phyloP scores from a whole-genome alignment of 257 asterid genomes.

The Cordia subcordata region DNA sequence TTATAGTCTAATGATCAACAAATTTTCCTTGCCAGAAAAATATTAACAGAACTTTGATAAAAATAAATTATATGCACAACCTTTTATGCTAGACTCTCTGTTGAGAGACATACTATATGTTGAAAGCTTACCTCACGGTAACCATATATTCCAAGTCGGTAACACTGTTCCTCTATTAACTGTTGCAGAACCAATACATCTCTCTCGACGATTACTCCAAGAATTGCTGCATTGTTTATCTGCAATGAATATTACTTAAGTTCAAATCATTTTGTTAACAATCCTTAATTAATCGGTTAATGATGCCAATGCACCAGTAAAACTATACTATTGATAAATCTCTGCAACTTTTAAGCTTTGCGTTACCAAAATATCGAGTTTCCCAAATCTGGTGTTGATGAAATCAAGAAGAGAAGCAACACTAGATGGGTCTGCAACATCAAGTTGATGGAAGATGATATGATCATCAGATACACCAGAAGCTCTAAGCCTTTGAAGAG shows the following conservation, averaged over 20 bases:
- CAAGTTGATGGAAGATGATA: slow-evolving; percentile 52
- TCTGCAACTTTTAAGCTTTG: no score
- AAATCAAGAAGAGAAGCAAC: slow-evolving; percentile 37
- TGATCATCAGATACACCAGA: slow-evolving; percentile 14
- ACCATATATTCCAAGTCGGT: background rate
- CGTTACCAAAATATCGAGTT: slow-evolving; percentile 26
- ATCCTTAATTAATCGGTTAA: no score
- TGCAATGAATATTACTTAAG: slow-evolving; percentile 8
- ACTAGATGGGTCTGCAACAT: slow-evolving; percentile 32
- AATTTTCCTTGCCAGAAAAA: no score
- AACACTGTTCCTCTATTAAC: background rate
- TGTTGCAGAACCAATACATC: slow-evolving; percentile 17
- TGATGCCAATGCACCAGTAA: no score
- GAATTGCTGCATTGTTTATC: slow-evolving; percentile 50
- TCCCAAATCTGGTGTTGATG: slow-evolving; percentile 23
- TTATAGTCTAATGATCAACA: no score
- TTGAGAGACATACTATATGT: background rate
- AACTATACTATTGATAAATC: no score
- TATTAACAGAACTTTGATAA: no score
- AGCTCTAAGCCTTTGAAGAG: slow-evolving; percentile 34
- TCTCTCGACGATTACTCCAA: slow-evolving; percentile 23
- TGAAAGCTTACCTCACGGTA: slow-evolving; percentile 4
- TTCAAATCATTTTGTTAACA: no score
- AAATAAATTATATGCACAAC: no score
- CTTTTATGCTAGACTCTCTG: no score